Conservation (phyloP, 139 green algal genomes). For the Chlamydomonas incerta region DNA sequence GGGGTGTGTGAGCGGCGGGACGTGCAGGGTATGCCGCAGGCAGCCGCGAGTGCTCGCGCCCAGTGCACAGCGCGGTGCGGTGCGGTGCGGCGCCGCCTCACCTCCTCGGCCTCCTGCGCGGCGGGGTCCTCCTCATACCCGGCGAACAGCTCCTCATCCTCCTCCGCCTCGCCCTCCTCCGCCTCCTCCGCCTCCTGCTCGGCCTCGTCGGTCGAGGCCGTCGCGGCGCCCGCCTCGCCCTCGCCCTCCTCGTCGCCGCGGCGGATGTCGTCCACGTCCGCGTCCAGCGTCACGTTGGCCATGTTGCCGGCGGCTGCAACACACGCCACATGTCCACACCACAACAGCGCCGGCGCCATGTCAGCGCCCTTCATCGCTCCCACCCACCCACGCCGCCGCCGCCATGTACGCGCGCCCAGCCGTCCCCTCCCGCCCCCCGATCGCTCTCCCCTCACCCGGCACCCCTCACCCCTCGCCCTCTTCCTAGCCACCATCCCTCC, state of each 20-base stretch:
- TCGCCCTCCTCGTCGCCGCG: background rate
- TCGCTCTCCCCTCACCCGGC: background rate
- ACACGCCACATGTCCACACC: too few relatives aligned
- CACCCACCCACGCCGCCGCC: too few relatives aligned
- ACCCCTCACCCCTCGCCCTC: background rate
- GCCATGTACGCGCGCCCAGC: too few relatives aligned
- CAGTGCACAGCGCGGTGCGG: background rate
- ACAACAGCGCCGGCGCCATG: too few relatives aligned
- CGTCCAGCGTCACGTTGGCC: background rate
- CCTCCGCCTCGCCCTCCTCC: background rate
- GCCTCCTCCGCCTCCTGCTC: background rate
- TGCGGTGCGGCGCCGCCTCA: background rate
- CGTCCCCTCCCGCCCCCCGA: too few relatives aligned
- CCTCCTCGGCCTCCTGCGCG: constrained; percentile 2
- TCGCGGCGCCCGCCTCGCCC: background rate
- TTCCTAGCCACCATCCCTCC: background rate
- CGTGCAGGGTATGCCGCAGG: too few relatives aligned
- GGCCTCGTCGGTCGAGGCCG: background rate
- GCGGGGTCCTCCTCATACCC: constrained; percentile 11
- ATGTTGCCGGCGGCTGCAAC: too few relatives aligned
- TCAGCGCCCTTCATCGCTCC: too few relatives aligned
- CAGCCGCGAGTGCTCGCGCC: background rate
- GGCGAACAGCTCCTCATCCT: background rate
- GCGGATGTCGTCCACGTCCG: background rate
- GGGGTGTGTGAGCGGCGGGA: background rate